Evolutionary conservation across 2,329 filamentous ascomycete species (phyloP).

Genomic region (Dryadomyces quercus-mongolicae): DNA sequence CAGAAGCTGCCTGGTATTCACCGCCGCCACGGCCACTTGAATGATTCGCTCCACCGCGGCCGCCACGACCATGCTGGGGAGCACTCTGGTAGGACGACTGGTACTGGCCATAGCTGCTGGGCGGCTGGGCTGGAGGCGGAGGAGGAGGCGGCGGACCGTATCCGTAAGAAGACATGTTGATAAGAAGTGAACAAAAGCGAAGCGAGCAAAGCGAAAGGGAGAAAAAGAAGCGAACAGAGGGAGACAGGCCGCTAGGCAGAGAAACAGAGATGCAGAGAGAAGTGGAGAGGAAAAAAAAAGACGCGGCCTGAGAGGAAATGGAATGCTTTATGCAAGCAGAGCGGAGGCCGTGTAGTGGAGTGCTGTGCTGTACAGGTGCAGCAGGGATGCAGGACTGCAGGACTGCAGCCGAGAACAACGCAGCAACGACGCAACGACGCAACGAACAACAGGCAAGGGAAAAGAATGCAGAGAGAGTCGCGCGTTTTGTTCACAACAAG

Average conservation of each 20-base stretch:
- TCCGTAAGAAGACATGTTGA: constrained; percentile 35
- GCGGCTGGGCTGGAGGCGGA: constrained; percentile 21
- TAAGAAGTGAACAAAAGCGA: not conserved
- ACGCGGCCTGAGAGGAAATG: too few relatives aligned
- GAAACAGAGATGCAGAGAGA: too few relatives aligned
- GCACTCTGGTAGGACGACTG: constrained; percentile 23
- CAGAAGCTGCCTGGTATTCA: constrained; percentile 28
- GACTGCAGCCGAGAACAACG: too few relatives aligned
- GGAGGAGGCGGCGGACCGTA: constrained; percentile 43
- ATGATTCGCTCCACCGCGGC: constrained; percentile 27
- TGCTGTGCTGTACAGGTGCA: too few relatives aligned
- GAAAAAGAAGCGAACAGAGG: not conserved
- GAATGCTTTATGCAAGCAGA: not conserved
- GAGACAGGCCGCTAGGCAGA: too few relatives aligned
- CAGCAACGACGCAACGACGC: too few relatives aligned
- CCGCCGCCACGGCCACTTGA: constrained; percentile 24
- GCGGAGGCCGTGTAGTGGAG: not conserved
- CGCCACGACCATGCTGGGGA: constrained; percentile 20
- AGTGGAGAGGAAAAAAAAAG: too few relatives aligned
- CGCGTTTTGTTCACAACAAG: not conserved
- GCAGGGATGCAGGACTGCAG: too few relatives aligned
- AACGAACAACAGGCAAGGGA: too few relatives aligned
- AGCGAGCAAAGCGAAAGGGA: not conserved
- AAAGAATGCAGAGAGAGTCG: not conserved
- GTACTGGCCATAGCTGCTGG: constrained; percentile 26